phyloP scores from a whole-genome alignment of 305 asterid species.

The Solanum chacoense region DNA sequence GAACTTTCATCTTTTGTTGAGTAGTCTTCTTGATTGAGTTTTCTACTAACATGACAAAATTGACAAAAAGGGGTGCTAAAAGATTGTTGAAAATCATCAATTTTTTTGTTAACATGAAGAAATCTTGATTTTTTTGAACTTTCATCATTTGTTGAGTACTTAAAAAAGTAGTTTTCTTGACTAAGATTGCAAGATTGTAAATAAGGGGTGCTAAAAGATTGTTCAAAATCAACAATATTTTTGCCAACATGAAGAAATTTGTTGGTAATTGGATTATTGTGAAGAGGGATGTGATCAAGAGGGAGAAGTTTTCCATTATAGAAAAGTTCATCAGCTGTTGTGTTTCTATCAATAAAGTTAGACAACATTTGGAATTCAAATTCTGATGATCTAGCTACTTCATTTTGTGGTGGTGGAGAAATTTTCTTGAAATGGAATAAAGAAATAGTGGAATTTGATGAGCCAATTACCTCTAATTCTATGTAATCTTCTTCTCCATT shows the following conservation, averaged over 20 bases:
- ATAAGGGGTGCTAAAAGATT: slow-evolving; percentile 39
- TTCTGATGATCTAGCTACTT: slow-evolving; percentile 17
- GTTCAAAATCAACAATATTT: slow-evolving; percentile 6
- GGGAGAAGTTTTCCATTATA: slow-evolving; percentile 87
- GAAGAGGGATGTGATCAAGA: slow-evolving; percentile 65
- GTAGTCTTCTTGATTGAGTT: too few species aligned
- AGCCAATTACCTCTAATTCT: slow-evolving; percentile 44
- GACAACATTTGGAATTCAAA: slow-evolving; percentile 77
- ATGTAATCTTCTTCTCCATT: slow-evolving; percentile 49
- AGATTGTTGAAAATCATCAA: slow-evolving; percentile 10
- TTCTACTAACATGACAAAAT: slow-evolving; percentile 55
- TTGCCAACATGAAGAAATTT: background rate
- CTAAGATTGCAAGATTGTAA: slow-evolving; percentile 55
- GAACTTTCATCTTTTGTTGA: too few species aligned
- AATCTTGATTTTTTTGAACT: background rate
- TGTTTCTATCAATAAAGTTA: slow-evolving; percentile 29
- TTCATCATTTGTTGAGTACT: slow-evolving; percentile 16
- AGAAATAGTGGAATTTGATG: slow-evolving; percentile 16
- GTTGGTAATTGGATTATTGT: background rate
- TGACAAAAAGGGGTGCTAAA: slow-evolving; percentile 42
- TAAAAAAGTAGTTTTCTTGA: slow-evolving; percentile 22
- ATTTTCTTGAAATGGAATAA: slow-evolving; percentile 12
- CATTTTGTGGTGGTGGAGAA: slow-evolving; percentile 12
- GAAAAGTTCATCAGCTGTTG: slow-evolving; percentile 84
- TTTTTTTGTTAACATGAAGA: background rate